Conservation (phyloP, 1,139 yeast species). For the Debaryomycetaceae sp. region DNA sequence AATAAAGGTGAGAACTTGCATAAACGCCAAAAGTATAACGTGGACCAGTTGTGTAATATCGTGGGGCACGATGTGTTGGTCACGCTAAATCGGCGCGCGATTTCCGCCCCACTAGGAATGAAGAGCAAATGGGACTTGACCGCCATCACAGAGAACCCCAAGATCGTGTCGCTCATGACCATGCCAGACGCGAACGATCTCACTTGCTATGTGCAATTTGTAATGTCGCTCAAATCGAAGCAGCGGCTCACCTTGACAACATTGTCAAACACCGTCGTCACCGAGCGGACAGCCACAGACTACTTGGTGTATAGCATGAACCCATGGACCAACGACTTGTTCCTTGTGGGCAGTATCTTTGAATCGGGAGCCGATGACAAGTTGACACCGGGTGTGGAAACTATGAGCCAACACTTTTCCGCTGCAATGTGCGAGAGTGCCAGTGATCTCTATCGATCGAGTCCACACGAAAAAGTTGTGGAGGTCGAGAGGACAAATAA, state of each 20-base stretch:
- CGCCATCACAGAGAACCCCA: conserved; percentile 62
- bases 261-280: conserved; percentile 20
- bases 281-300: conserved; percentile 58
- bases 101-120: conserved; percentile 45
- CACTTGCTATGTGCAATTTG: conserved; percentile 58
- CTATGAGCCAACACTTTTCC: too few species aligned
- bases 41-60: conserved; percentile 32
- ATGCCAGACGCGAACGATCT: conserved; percentile 63
- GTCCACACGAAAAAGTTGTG: too few species aligned
- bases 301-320: conserved; percentile 70
- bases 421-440: too few species aligned
- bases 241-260: conserved; percentile 49
- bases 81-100: conserved; percentile 30
- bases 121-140: conserved; percentile 68
- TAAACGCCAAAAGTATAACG: conserved; percentile 31
- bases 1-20: conserved; percentile 12
- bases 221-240: conserved; percentile 64
- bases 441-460: too few species aligned
- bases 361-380: too few species aligned
- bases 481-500: too few species aligned
- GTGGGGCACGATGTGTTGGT: conserved; percentile 47
- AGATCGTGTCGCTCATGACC: conserved; percentile 48
- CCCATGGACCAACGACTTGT: conserved; percentile 54
- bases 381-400: too few species aligned
- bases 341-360: conserved; percentile 71